A percentile compares a stretch with the other conserved stretches of the same genome.
Evolutionary conservation across 2,329 filamentous ascomycete genomes (phyloP).

Genomic region (Diaporthe ampelina): DNA sequence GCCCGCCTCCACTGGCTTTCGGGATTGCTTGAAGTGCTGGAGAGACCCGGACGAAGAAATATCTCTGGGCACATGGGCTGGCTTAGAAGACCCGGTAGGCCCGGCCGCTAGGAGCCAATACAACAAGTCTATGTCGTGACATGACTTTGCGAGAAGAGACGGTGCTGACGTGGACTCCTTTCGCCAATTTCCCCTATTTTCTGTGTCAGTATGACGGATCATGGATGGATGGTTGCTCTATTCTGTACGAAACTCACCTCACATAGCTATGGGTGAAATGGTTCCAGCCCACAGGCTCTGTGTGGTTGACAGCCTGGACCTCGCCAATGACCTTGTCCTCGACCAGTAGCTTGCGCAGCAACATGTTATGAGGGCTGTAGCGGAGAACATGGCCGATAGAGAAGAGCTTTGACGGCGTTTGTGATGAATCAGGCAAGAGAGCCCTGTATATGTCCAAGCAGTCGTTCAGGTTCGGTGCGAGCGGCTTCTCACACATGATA

Average conservation of each 20-base stretch:
- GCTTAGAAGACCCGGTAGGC: not conserved
- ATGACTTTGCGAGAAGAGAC: constrained; percentile 19
- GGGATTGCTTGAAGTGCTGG: constrained; percentile 11
- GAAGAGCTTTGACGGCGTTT: constrained; percentile 11
- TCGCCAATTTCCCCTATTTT: constrained; percentile 9
- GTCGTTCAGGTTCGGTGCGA: not conserved
- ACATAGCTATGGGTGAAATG: constrained; percentile 24
- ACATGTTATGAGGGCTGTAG: constrained; percentile 22
- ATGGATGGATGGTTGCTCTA: rapidly evolving
- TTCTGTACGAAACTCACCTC: not conserved
- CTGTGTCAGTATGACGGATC: not conserved
- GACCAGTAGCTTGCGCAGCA: constrained; percentile 17
- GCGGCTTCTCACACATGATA: constrained; percentile 25
- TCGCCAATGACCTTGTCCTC: constrained; percentile 20
- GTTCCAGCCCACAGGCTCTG: constrained; percentile 20
- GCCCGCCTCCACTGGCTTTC: constrained; percentile 1
- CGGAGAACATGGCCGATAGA: constrained; percentile 16
- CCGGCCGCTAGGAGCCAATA: not conserved
- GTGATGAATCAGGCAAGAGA: not conserved
- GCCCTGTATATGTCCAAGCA: constrained; percentile 21
- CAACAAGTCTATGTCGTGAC: constrained; percentile 2
- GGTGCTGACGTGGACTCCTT: constrained; percentile 19
- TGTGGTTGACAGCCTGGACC: constrained; percentile 12
- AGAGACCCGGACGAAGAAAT: constrained; percentile 1
- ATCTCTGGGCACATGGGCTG: not conserved